Evolutionary conservation across 495 filamentous ascomycete genomes (phyloP).

Genomic region (Aspergillus sparsus): DNA sequence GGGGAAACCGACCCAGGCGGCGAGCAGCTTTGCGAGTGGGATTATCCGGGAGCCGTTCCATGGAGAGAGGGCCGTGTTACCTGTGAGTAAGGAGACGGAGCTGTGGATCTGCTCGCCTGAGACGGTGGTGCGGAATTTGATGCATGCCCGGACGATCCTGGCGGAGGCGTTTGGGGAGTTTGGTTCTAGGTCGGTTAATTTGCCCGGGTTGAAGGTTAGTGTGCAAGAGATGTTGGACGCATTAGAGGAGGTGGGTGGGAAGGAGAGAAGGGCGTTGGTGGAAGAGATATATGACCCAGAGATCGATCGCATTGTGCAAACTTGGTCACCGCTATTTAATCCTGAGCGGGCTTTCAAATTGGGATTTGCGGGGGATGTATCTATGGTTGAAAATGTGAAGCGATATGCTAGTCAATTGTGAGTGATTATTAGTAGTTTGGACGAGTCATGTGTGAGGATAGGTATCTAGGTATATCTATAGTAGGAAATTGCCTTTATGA

Average conservation of each 20-base stretch:
- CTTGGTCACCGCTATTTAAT: slow-evolving; percentile 72
- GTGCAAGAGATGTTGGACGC: slow-evolving; percentile 76
- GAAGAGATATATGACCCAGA: slow-evolving; percentile 65
- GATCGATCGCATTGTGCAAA: slow-evolving; percentile 69
- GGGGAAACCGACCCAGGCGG: slow-evolving; percentile 73
- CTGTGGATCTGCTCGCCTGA: slow-evolving; percentile 69
- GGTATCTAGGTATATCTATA: not conserved
- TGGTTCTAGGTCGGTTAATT: slow-evolving; percentile 59
- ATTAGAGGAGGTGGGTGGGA: slow-evolving; percentile 66
- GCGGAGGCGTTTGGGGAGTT: slow-evolving; percentile 53
- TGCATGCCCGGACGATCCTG: slow-evolving; percentile 60
- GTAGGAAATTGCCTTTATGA: not conserved
- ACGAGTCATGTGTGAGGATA: not conserved
- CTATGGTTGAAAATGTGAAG: slow-evolving; percentile 57
- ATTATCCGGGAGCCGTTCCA: slow-evolving; percentile 69
- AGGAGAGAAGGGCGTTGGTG: slow-evolving; percentile 63
- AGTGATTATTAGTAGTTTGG: not conserved
- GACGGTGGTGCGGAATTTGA: slow-evolving; percentile 69
- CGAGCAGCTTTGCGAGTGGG: slow-evolving; percentile 71
- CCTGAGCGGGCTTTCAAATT: slow-evolving; percentile 56
- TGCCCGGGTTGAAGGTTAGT: slow-evolving; percentile 72
- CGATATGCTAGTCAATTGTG: slow-evolving; percentile 48
- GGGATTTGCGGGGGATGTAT: slow-evolving; percentile 62
- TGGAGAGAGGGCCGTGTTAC: slow-evolving; percentile 65
- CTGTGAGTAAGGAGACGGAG: slow-evolving; percentile 53